Percentiles rank a stretch among this genome's conserved stretches.
Conservation (phyloP, 352 stramenopile genomes). For the Elongisporangium anandrum region DNA sequence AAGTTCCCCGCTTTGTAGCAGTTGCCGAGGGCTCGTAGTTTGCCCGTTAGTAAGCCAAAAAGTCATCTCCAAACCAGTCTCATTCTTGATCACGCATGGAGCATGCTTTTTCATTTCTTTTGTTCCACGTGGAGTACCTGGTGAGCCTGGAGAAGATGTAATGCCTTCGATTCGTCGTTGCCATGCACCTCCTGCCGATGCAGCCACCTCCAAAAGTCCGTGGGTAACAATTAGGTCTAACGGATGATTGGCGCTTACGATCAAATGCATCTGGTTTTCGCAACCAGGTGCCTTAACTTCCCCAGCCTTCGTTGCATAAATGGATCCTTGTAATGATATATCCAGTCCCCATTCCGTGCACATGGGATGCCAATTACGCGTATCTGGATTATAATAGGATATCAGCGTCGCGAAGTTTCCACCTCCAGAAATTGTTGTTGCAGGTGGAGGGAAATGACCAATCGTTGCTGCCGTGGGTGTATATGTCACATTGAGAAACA, state of each 20-base stretch:
- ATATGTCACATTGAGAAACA: constrained; percentile 76
- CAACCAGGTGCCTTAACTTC: constrained; percentile 11
- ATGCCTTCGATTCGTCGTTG: constrained; percentile 24
- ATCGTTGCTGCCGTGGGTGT: constrained; percentile 8
- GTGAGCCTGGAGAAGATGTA: constrained; percentile 13
- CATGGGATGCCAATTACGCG: constrained; percentile 78
- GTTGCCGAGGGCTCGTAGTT: constrained; percentile 25
- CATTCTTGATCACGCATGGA: constrained; percentile 75
- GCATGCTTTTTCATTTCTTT: constrained; percentile 41
- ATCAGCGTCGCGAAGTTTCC: constrained; percentile 57
- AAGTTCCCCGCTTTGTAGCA: constrained; percentile 36
- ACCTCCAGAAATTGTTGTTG: constrained; percentile 60
- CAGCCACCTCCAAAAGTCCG: constrained; percentile 67
- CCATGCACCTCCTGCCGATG: constrained; percentile 73
- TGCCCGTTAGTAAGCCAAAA: constrained; percentile 69
- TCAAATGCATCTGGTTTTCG: constrained; percentile 68
- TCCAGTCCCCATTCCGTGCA: constrained; percentile 74
- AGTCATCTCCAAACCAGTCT: constrained; percentile 57
- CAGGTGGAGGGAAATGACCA: constrained; percentile 17
- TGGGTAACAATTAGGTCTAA: constrained; percentile 78
- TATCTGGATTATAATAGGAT: constrained; percentile 83
- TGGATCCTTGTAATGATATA: constrained; percentile 53
- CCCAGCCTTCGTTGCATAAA: constrained; percentile 9
- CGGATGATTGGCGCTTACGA: constrained; percentile 63
- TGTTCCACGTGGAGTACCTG: constrained; percentile 10